Evolutionary conservation across 305 asterid species (phyloP).

Genomic region (Ajuga reptans): DNA sequence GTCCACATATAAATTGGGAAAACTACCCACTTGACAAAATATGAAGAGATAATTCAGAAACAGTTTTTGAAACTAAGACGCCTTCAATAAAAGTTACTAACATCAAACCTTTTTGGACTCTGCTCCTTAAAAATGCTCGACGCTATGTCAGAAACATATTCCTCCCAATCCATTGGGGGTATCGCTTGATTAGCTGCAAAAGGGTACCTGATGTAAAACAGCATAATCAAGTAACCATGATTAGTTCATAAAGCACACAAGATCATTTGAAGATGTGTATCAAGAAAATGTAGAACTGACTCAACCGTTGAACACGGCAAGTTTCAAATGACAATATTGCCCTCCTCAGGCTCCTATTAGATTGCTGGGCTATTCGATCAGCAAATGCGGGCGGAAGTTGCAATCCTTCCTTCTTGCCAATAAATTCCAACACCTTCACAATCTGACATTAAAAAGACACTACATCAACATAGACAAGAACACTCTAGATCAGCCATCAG

Average conservation of each 20-base stretch:
- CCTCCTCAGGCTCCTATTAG: conserved; percentile 84
- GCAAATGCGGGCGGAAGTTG: conserved; percentile 76
- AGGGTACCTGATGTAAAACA: conserved; percentile 60
- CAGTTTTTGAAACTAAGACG: conserved; percentile 11
- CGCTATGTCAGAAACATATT: conserved; percentile 80
- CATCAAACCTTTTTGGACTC: conserved; percentile 79
- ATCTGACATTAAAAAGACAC: conserved; percentile 39
- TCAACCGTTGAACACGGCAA: conserved; percentile 92
- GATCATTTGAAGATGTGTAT: background rate
- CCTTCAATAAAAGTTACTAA: conserved; percentile 14
- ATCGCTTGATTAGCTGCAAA: conserved; percentile 64
- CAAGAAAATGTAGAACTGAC: conserved; percentile 21
- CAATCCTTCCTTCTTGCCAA: conserved; percentile 86
- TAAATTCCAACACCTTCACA: conserved; percentile 66
- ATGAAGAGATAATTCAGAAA: conserved; percentile 1
- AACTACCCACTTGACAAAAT: conserved; percentile 5
- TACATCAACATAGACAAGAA: conserved; percentile 9
- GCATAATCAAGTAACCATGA: background rate
- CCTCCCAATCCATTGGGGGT: conserved; percentile 97
- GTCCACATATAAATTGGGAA: background rate
- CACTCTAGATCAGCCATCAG: background rate
- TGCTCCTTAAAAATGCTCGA: conserved; percentile 90
- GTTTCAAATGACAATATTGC: conserved; percentile 87
- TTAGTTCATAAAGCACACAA: background rate
- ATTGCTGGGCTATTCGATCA: conserved; percentile 67